These are phyloP conservation scores for Chytriomyces sp. DNA, from an alignment of 192 early-diverging fungal species.

Conservation along the genomic window DNA sequence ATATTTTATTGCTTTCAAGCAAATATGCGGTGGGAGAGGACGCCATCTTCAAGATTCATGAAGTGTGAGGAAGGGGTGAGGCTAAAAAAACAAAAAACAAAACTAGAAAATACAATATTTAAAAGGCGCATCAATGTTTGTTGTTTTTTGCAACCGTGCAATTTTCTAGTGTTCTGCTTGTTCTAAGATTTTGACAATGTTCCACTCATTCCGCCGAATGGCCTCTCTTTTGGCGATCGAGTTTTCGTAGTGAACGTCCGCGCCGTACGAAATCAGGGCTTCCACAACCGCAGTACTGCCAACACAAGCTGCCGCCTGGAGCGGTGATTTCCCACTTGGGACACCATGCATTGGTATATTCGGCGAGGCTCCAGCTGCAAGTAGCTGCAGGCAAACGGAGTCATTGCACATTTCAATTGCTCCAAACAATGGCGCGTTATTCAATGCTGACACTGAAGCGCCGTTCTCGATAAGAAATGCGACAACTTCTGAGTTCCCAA, in stretches of 20 bases:
- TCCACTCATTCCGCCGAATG: not conserved
- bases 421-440: slow-evolving; percentile 16
- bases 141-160: too few species aligned
- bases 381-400: not conserved
- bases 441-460: not conserved
- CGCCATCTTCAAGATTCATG: too few species aligned
- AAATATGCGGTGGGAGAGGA: too few species aligned
- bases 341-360: slow-evolving; percentile 21
- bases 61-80: too few species aligned
- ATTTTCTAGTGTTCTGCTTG: not conserved
- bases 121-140: too few species aligned
- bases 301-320: not conserved
- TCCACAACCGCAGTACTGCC: slow-evolving; percentile 7
- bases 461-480: slow-evolving; percentile 1
- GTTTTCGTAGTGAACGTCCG: slow-evolving; percentile 11
- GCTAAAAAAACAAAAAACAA: too few species aligned
- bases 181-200: slow-evolving; percentile 18
- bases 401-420: slow-evolving; percentile 23
- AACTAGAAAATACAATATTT: too few species aligned
- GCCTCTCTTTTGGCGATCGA: slow-evolving; percentile 9
- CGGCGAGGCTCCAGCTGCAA: slow-evolving; percentile 9
- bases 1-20: too few species aligned
- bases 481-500: slow-evolving; percentile 7
- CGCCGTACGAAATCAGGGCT: slow-evolving; percentile 9
- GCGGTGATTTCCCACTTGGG: not conserved